Percentiles rank a stretch among this genome's conserved stretches.
Conservation (phyloP, 371 early-diverging fungal genomes). For the Circinella umbellata region DNA sequence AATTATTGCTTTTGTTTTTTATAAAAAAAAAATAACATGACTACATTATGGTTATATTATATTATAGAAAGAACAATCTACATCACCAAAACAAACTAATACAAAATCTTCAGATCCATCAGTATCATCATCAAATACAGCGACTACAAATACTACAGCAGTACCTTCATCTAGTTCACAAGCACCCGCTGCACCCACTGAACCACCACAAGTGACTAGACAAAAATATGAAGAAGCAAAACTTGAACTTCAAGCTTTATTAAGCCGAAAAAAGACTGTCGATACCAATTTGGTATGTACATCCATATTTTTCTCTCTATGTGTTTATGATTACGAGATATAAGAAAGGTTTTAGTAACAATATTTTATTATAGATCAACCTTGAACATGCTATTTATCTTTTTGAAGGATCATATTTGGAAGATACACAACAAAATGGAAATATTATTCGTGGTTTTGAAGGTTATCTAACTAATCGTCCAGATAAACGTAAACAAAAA, state of each 20-base stretch:
- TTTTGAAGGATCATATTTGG: conserved; percentile 83
- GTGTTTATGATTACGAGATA: no score
- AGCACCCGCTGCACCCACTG: conserved; percentile 24
- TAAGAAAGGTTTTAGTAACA: background rate
- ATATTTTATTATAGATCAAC: conserved; percentile 33
- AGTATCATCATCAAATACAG: background rate
- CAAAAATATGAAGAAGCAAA: conserved; percentile 68
- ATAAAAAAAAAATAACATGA: no score
- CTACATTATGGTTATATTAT: no score
- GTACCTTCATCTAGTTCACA: conserved; percentile 1
- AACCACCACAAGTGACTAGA: conserved; percentile 53
- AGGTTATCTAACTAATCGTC: conserved; percentile 65
- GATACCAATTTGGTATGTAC: conserved; percentile 62
- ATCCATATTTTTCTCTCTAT: no score
- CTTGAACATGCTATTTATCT: conserved; percentile 79
- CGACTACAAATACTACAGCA: conserved; percentile 6
- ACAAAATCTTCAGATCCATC: background rate
- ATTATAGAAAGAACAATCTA: background rate
- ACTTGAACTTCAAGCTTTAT: conserved; percentile 58
- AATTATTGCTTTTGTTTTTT: no score
- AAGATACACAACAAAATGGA: conserved; percentile 80
- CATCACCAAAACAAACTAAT: background rate
- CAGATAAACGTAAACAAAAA: conserved; percentile 63
- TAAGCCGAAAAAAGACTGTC: conserved; percentile 65
- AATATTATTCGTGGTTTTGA: conserved; percentile 87